Conservation (phyloP, 2,329 filamentous ascomycete genomes). For the Neopestalotiopsis clavispora region DNA sequence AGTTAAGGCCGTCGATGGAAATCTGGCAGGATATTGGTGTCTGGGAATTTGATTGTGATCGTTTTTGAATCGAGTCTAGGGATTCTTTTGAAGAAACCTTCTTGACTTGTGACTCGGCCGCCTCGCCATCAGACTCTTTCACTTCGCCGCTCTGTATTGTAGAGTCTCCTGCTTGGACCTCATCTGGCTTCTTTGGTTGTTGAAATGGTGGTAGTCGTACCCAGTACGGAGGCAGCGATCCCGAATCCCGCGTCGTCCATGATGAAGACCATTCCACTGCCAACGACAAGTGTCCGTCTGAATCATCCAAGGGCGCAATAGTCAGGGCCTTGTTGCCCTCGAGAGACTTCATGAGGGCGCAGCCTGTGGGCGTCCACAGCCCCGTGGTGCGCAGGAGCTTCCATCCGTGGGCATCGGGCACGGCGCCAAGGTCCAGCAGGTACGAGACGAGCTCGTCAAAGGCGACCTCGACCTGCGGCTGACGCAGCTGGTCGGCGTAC, state of each 20-base stretch:
- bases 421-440: slow-evolving; percentile 66
- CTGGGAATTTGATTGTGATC: slow-evolving; percentile 30
- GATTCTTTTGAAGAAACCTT: slow-evolving; percentile 31
- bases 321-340: slow-evolving; percentile 56
- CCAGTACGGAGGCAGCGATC: slow-evolving; percentile 65
- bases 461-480: slow-evolving; percentile 56
- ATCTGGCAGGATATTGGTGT: slow-evolving; percentile 53
- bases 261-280: slow-evolving; percentile 59
- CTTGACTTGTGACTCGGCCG: slow-evolving; percentile 16
- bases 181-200: slow-evolving; percentile 15
- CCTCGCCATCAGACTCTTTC: neutral
- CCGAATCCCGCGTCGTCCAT: slow-evolving; percentile 58
- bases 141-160: neutral
- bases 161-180: slow-evolving; percentile 10
- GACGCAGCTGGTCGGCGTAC: slow-evolving; percentile 61
- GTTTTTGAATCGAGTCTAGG: slow-evolving; percentile 41
- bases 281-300: slow-evolving; percentile 64
- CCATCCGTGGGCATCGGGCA: slow-evolving; percentile 64
- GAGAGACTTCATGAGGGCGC: slow-evolving; percentile 58
- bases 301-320: slow-evolving; percentile 61
- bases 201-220: slow-evolving; percentile 48
- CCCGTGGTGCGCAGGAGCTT: slow-evolving; percentile 60
- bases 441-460: slow-evolving; percentile 68
- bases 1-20: slow-evolving; percentile 49
- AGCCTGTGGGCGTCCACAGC: slow-evolving; percentile 65